A percentile compares a stretch with the other conserved stretches of the same genome.
Evolutionary conservation across 2,329 filamentous ascomycete species (phyloP).

Genomic region (Penicillium olsonii): DNA sequence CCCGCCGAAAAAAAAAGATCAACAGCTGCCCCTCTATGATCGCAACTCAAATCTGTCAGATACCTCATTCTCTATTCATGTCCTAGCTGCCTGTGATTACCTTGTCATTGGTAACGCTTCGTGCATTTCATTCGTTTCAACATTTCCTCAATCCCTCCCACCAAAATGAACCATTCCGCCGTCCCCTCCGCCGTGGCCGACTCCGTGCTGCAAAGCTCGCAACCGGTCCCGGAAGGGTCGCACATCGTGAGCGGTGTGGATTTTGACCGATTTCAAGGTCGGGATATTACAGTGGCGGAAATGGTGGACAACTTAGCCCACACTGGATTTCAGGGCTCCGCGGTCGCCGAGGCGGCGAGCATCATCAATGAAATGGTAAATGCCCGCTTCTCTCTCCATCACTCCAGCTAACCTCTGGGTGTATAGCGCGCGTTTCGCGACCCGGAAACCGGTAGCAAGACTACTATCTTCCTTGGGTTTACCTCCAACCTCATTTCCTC

Average conservation of each 20-base stretch:
- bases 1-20: conserved; percentile 15
- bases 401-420: too few species aligned
- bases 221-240: conserved; percentile 75
- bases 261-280: conserved; percentile 74
- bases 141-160: conserved; percentile 42
- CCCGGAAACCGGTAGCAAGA: conserved; percentile 73
- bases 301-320: conserved; percentile 76
- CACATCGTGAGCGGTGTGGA: conserved; percentile 86
- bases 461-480: conserved; percentile 96
- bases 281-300: conserved; percentile 80
- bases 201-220: conserved; percentile 83
- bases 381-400: conserved; percentile 1
- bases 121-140: background rate
- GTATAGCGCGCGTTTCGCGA: conserved; percentile 77
- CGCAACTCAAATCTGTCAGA: background rate
- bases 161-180: conserved; percentile 29
- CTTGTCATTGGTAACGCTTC: too few species aligned
- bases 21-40: conserved; percentile 4
- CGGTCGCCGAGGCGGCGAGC: conserved; percentile 80
- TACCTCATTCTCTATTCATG: background rate
- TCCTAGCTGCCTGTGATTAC: background rate
- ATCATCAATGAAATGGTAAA: conserved; percentile 97
- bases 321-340: conserved; percentile 83
- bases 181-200: conserved; percentile 68
- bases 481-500: conserved; percentile 98